Evolutionary conservation across 169 alveolate species (phyloP).

Genomic region (Plasmodium reichenowi): DNA sequence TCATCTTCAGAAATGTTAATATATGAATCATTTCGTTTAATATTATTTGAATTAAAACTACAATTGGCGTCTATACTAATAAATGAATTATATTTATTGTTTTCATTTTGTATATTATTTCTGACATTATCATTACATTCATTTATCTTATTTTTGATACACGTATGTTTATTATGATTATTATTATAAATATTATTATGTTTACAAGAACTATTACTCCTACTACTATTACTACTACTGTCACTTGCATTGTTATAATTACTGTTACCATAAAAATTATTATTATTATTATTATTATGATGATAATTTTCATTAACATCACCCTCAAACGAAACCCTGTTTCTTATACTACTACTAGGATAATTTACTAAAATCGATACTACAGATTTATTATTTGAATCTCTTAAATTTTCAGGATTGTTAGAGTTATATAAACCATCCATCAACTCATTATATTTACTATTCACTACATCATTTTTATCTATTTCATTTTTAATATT

Average conservation of each 20-base stretch:
- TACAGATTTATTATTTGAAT: slow-evolving; percentile 17
- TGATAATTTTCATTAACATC: slow-evolving; percentile 5
- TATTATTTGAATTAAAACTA: slow-evolving; percentile 19
- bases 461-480: background rate
- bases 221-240: background rate
- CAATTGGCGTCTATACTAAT: slow-evolving; percentile 6
- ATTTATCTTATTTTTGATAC: too few relatives aligned
- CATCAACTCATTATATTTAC: background rate
- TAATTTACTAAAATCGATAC: slow-evolving; percentile 24
- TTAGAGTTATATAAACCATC: slow-evolving; percentile 7
- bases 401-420: slow-evolving; percentile 12
- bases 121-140: background rate
- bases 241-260: background rate
- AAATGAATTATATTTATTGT: background rate
- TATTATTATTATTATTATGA: background rate
- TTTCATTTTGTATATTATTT: background rate
- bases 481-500: background rate
- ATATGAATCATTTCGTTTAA: slow-evolving; percentile 70
- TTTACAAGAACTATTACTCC: background rate
- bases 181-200: slow-evolving; percentile 15
- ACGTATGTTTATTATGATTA: background rate
- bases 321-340: background rate
- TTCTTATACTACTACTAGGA: slow-evolving; percentile 7
- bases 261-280: background rate
- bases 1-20: slow-evolving; percentile 16